Evolutionary conservation across 2,329 filamentous ascomycete genomes (phyloP), one percentile per base, ranked within the genome.

Genomic region (Talaromyces sp.): DNA sequence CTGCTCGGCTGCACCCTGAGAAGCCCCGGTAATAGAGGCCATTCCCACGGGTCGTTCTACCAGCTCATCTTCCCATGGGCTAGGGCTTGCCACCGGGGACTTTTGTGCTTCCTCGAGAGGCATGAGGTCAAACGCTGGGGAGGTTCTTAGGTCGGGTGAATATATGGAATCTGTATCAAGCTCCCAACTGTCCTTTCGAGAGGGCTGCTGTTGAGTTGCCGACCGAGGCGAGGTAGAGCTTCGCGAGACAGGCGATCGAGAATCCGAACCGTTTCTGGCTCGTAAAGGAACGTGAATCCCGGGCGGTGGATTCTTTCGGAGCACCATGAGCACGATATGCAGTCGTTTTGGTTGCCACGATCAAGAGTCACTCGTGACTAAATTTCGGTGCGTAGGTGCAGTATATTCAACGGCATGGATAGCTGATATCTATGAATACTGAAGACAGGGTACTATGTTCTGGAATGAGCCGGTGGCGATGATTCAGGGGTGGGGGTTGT

Each of bases 241-340:
- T 39, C 66, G 67, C 37, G 62, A 77, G 61, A 55, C 70, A 64
- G 69, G 68, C 65, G 58, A 75, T 58, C 46, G 73, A 67, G 59
- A 67, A 57, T 63, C 64, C 31, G 65, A 60, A 60, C 62, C 64
- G 62, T 64, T 64, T 66, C 67, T 66, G 57, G 68, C 63, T 66
- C 71, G 67, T 45, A 61, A 63, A 46, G 70, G 67, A 57, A 68
- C 68, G 40, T 70, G 63, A 48, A 74, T 67, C 59, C 68, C 69
- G 45, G 71, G 70, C 56, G 72, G 71, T 61, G 69, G 70, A 63
- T 65, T 66, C 65, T 74, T 74, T 61, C 71, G 70, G 64, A 74
- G 65, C 63, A 73, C 72, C 72, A 74, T 74, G 46, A 48, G 56
- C 33, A 59, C 33, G 28, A 51, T 56, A 56, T 51, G 45, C 10